These are phyloP conservation scores for Zhuliangozyma parablackwelliae DNA, from an alignment of 1,139 yeast species.

Conservation along the genomic window DNA sequence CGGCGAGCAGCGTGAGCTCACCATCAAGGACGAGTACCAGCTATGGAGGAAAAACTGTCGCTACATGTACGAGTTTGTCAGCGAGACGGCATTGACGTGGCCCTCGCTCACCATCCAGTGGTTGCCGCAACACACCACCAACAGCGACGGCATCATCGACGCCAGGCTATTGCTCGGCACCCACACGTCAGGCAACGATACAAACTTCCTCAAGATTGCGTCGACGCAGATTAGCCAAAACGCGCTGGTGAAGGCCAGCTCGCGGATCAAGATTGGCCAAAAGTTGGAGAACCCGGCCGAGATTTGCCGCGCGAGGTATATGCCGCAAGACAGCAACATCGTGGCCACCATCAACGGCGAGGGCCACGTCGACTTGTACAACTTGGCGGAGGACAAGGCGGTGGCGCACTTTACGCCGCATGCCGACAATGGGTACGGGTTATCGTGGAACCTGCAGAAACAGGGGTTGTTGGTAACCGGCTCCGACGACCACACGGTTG, in stretches of 20 bases:
- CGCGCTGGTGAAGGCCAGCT: conserved; percentile 22
- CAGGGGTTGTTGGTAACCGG: conserved; percentile 53
- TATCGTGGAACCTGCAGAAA: conserved; percentile 54
- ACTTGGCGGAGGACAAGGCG: conserved; percentile 26
- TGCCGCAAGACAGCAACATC: conserved; percentile 65
- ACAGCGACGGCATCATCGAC: conserved; percentile 34
- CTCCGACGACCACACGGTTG: conserved; percentile 62
- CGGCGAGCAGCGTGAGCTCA: conserved; percentile 28
- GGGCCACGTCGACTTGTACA: conserved; percentile 71
- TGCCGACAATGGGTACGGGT: conserved; percentile 65
- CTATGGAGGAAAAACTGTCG: conserved; percentile 79
- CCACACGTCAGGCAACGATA: conserved; percentile 77
- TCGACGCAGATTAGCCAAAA: conserved; percentile 60
- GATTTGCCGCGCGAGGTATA: conserved; percentile 76
- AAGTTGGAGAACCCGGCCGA: conserved; percentile 53
- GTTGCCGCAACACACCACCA: conserved; percentile 47
- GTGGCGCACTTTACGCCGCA: conserved; percentile 48
- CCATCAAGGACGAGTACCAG: conserved; percentile 66
- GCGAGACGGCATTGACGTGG: conserved; percentile 77
- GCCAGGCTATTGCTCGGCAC: conserved; percentile 69
- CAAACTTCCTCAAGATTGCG: conserved; percentile 74
- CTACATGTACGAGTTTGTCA: conserved; percentile 74
- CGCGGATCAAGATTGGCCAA: conserved; percentile 60
- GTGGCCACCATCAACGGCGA: conserved; percentile 76
- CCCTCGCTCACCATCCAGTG: conserved; percentile 77